These are phyloP conservation scores for Metarhizium sp. DNA, from an alignment of 2,329 filamentous ascomycete species.

Conservation along the genomic window DNA sequence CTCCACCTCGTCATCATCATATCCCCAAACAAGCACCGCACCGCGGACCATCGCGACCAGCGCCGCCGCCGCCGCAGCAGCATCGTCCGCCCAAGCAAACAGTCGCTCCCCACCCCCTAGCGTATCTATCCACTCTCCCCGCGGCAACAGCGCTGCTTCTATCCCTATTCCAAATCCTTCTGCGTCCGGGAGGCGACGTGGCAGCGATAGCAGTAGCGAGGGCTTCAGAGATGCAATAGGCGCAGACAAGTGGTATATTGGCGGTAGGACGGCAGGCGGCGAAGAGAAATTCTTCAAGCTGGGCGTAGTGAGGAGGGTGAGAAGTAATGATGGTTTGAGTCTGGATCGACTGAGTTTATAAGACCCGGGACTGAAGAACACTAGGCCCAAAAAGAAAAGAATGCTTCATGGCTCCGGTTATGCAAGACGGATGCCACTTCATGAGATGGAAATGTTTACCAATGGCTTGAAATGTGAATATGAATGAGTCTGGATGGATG, in stretches of 20 bases:
- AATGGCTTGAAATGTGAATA: background rate
- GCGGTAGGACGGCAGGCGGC: conserved; percentile 64
- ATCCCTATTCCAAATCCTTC: conserved; percentile 31
- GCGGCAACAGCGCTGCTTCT: conserved; percentile 12
- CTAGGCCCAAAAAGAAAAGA: background rate
- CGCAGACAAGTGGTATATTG: conserved; percentile 74
- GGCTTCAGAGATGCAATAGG: conserved; percentile 65
- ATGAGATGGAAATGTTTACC: background rate
- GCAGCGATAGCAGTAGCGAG: conserved; percentile 66
- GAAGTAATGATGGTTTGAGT: conserved; percentile 66
- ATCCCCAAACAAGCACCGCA: conserved; percentile 13
- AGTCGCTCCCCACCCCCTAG: conserved; percentile 16
- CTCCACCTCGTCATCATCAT: conserved; percentile 14
- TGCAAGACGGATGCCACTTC: background rate
- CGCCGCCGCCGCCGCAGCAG: conserved; percentile 6
- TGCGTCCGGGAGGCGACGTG: conserved; percentile 40
- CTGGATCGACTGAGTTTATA: conserved; percentile 67
- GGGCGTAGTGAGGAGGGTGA: conserved; percentile 62
- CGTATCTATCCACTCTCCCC: conserved; percentile 21
- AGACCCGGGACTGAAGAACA: conserved; percentile 13
- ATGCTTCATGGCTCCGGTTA: background rate
- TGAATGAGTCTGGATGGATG: background rate
- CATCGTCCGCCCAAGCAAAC: conserved; percentile 14
- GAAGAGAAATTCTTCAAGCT: conserved; percentile 77
- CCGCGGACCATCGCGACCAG: conserved; percentile 14